These are phyloP conservation scores for Oxytropis ochrocephala DNA, from an alignment of 306 rosid species.

Conservation along the genomic window DNA sequence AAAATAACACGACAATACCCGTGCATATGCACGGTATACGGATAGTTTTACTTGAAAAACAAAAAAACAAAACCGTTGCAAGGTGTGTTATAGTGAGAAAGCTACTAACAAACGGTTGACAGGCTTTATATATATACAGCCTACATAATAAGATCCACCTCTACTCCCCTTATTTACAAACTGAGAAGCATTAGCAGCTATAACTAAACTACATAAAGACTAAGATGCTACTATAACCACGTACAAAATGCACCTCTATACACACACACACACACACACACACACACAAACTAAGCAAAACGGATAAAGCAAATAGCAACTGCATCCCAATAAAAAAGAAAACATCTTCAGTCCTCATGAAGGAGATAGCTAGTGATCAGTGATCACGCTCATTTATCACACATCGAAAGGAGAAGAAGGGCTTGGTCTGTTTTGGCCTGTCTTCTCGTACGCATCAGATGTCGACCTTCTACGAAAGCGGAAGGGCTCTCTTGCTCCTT, in stretches of 20 bases:
- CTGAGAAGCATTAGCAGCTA: not conserved
- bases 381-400: constrained; percentile 39
- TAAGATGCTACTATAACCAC: not conserved
- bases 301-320: not conserved
- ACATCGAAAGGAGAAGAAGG: constrained; percentile 78
- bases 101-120: not conserved
- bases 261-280: not conserved
- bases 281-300: constrained; percentile 6
- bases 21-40: no score
- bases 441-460: constrained; percentile 69
- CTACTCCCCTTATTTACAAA: not conserved
- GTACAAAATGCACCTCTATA: not conserved
- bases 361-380: no score
- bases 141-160: not conserved
- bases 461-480: constrained; percentile 77
- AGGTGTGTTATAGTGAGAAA: no score
- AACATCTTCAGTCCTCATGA: not conserved
- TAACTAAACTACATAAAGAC: not conserved
- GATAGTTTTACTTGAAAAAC: no score
- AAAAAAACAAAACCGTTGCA: no score
- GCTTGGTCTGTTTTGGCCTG: constrained; percentile 45
- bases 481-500: constrained; percentile 68
- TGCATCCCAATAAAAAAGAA: not conserved
- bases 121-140: no score
- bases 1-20: no score